Conservation (phyloP, 208 protist species). For the Leishmania guyanensis region DNA sequence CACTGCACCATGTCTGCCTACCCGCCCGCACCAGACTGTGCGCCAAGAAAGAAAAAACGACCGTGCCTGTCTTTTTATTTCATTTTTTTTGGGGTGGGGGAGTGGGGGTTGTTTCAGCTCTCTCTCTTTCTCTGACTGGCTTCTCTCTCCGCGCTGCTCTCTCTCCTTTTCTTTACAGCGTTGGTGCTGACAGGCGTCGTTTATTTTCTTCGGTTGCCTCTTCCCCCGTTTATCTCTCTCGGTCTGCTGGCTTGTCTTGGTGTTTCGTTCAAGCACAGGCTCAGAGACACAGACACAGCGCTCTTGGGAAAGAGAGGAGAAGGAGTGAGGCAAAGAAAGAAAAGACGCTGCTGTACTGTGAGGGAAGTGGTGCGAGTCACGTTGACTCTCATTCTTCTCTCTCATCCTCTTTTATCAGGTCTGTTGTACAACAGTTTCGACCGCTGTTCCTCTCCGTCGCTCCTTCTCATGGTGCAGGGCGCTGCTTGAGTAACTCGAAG, state of each 20-base stretch:
- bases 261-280: too few species aligned
- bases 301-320: background rate
- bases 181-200: too few species aligned
- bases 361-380: background rate
- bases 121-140: background rate
- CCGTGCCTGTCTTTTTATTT: background rate
- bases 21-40: background rate
- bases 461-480: background rate
- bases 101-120: background rate
- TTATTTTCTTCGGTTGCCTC: too few species aligned
- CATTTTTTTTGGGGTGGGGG: background rate
- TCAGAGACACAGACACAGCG: background rate
- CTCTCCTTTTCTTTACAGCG: slow-evolving; percentile 12
- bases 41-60: background rate
- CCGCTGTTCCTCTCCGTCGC: background rate
- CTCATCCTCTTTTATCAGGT: background rate
- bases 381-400: background rate
- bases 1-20: background rate
- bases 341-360: background rate
- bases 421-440: background rate
- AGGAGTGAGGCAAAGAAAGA: background rate
- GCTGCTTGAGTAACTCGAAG: background rate
- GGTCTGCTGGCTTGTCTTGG: too few species aligned
- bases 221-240: too few species aligned
- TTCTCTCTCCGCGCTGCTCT: slow-evolving; percentile 4